Conservation (phyloP, 108 stramenopile genomes). For the Cyclotella kingstonii region DNA sequence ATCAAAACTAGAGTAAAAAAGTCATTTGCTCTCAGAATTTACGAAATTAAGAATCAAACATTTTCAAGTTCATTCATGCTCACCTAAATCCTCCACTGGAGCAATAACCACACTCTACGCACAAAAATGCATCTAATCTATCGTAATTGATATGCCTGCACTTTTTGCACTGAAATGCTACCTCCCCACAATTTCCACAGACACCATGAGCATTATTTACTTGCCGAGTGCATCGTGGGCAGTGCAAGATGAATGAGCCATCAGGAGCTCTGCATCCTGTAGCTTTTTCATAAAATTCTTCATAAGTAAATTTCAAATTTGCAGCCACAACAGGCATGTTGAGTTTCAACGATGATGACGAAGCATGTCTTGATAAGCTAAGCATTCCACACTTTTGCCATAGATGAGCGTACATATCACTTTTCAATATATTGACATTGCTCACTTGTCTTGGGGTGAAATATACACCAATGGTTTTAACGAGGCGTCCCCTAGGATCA, state of each 20-base stretch:
- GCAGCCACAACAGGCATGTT: constrained; percentile 63
- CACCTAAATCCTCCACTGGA: constrained; percentile 77
- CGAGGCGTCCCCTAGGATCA: constrained; percentile 76
- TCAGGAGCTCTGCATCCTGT: constrained; percentile 50
- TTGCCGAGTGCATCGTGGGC: constrained; percentile 90
- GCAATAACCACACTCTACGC: constrained; percentile 97
- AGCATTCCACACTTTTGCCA: constrained; percentile 79
- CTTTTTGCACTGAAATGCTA: constrained; percentile 93
- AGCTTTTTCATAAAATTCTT: constrained; percentile 79
- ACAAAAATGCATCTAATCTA: constrained; percentile 90
- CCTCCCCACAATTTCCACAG: constrained; percentile 94
- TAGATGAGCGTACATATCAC: constrained; percentile 38
- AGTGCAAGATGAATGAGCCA: constrained; percentile 64
- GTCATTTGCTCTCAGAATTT: neutral
- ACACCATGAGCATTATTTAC: constrained; percentile 95
- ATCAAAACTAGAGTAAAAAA: neutral
- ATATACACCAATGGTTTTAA: constrained; percentile 68
- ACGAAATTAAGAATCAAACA: neutral
- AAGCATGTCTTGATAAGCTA: constrained; percentile 58
- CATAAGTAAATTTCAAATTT: constrained; percentile 69
- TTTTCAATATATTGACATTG: constrained; percentile 57
- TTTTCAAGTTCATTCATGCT: neutral
- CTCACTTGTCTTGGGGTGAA: constrained; percentile 57
- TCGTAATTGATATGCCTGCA: constrained; percentile 96
- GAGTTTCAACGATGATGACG: constrained; percentile 49